Evolutionary conservation across 768 basidiomycete genomes (phyloP).

Genomic region (Lactarius hengduanensis): DNA sequence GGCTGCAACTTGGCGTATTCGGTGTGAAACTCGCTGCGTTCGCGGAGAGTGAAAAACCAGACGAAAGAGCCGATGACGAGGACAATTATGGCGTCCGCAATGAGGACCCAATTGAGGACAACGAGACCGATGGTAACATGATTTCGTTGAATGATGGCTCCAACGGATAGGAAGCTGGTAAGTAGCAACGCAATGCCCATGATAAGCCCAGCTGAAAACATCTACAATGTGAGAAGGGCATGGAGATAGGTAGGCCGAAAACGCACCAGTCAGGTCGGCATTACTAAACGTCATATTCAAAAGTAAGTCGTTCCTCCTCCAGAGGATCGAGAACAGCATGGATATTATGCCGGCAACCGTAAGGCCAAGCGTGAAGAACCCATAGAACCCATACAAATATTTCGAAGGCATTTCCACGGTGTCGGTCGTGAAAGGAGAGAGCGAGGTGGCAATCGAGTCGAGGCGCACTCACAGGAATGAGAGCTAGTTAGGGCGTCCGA

Average conservation of each 20-base stretch:
- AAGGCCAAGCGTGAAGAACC: slow-evolving; percentile 64
- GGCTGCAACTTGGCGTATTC: slow-evolving; percentile 51
- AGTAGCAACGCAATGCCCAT: slow-evolving; percentile 64
- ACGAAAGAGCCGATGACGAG: slow-evolving; percentile 66
- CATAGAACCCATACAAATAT: slow-evolving; percentile 69
- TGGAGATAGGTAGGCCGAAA: not conserved
- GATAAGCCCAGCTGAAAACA: slow-evolving; percentile 58
- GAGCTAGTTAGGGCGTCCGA: not conserved
- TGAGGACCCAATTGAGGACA: slow-evolving; percentile 71
- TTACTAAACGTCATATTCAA: slow-evolving; percentile 67
- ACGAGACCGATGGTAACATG: slow-evolving; percentile 69
- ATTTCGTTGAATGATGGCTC: slow-evolving; percentile 67
- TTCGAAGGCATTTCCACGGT: slow-evolving; percentile 62
- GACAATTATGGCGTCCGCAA: slow-evolving; percentile 60
- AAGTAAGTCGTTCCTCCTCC: slow-evolving; percentile 65
- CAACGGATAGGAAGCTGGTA: slow-evolving; percentile 70
- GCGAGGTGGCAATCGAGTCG: not conserved
- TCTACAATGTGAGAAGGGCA: not conserved
- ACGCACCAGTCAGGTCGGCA: slow-evolving; percentile 59
- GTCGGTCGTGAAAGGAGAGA: not conserved
- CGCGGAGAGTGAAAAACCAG: slow-evolving; percentile 79
- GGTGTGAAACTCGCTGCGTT: slow-evolving; percentile 63
- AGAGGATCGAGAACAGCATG: slow-evolving; percentile 67
- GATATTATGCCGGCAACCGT: slow-evolving; percentile 66
- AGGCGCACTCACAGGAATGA: slow-evolving; percentile 8